A percentile compares a stretch with the other conserved stretches of the same genome.
These are phyloP conservation scores for Styphnolobium japonicum DNA, from an alignment of 306 rosid species.

Conservation along the genomic window DNA sequence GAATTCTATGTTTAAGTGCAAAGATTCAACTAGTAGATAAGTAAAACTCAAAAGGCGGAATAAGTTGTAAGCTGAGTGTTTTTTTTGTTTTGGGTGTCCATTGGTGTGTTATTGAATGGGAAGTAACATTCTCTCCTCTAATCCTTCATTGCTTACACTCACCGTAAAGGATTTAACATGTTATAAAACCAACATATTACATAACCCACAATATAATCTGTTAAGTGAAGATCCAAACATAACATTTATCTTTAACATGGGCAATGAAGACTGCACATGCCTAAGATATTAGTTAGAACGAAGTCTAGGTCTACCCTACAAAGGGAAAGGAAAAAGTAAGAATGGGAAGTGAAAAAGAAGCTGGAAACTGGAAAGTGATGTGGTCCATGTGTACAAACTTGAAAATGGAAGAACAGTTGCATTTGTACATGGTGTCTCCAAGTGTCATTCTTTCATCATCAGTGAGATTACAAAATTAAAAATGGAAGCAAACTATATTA, in stretches of 20 bases:
- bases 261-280: neutral
- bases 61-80: neutral
- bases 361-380: slow-evolving; percentile 22
- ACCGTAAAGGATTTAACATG: too few relatives aligned
- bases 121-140: neutral
- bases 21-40: neutral
- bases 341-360: slow-evolving; percentile 2
- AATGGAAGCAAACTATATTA: neutral
- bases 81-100: too few relatives aligned
- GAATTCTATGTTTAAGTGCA: neutral
- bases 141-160: too few relatives aligned
- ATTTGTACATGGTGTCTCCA: slow-evolving; percentile 11
- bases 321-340: neutral
- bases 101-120: too few relatives aligned
- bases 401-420: slow-evolving; percentile 23
- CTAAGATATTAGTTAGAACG: neutral
- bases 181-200: neutral
- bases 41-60: neutral
- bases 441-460: slow-evolving; percentile 11
- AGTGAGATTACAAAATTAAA: neutral
- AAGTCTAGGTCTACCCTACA: neutral
- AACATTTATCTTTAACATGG: neutral
- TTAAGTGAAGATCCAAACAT: slow-evolving; percentile 3
- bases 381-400: slow-evolving; percentile 20
- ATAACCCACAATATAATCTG: neutral